Percentiles rank a stretch among this genome's conserved stretches.
These are phyloP conservation scores for Aspergillus calidoustus DNA, from an alignment of 2,329 filamentous ascomycete species.

Conservation along the genomic window DNA sequence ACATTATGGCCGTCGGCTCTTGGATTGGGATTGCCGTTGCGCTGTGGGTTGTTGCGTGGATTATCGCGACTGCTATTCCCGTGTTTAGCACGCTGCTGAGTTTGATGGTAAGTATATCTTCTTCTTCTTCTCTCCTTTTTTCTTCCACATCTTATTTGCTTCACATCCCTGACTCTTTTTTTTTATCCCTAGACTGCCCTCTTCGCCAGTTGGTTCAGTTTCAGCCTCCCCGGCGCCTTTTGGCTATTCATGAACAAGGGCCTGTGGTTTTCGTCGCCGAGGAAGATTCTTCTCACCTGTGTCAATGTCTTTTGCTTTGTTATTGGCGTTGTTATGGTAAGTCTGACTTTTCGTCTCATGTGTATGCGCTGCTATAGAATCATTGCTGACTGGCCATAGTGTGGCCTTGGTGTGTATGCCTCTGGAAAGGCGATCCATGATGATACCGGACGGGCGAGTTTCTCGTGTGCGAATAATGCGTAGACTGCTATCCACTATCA, in stretches of 20 bases:
- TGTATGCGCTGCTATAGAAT: no score
- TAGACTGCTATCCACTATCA: neutral
- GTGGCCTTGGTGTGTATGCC: slow-evolving; percentile 39
- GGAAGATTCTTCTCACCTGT: slow-evolving; percentile 34
- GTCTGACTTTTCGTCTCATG: slow-evolving; percentile 1
- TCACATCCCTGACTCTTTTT: no score
- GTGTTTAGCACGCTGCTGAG: slow-evolving; percentile 71
- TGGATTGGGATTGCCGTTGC: slow-evolving; percentile 63
- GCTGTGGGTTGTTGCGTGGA: slow-evolving; percentile 66
- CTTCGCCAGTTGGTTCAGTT: slow-evolving; percentile 71
- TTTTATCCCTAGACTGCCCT: slow-evolving; percentile 54
- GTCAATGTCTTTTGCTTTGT: slow-evolving; percentile 32
- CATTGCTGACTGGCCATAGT: slow-evolving; percentile 18
- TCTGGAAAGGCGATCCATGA: slow-evolving; percentile 41
- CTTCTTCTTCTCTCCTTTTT: no score
- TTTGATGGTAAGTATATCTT: slow-evolving; percentile 58
- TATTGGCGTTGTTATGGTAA: slow-evolving; percentile 31
- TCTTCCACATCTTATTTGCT: no score
- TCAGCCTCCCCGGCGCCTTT: slow-evolving; percentile 40
- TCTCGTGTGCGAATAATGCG: slow-evolving; percentile 38
- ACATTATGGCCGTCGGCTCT: slow-evolving; percentile 55
- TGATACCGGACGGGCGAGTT: slow-evolving; percentile 34
- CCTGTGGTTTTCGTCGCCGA: slow-evolving; percentile 33
- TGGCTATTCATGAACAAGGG: slow-evolving; percentile 44
- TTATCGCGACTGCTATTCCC: slow-evolving; percentile 72